These are phyloP conservation scores for Phytophthora vignae DNA, from an alignment of 352 stramenopile genomes.

Conservation along the genomic window DNA sequence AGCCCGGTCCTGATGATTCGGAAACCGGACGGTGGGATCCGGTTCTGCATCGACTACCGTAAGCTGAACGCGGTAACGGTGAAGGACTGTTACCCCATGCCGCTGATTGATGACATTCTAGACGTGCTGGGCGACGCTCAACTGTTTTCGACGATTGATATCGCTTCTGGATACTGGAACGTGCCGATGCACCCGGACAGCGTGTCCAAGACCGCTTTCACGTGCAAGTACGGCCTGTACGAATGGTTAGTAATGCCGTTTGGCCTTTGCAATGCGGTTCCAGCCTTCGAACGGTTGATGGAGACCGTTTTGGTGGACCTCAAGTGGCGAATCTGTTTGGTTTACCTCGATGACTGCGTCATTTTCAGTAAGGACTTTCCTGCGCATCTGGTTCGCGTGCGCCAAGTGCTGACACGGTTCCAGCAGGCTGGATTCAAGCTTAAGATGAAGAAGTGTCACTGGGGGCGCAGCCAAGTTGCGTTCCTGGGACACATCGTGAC, in stretches of 20 bases:
- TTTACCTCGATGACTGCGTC: slow-evolving; percentile 1
- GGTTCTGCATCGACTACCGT: slow-evolving; percentile 28
- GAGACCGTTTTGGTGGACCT: no score
- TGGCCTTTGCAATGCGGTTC: no score
- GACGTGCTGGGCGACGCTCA: slow-evolving; percentile 6
- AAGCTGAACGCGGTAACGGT: slow-evolving; percentile 18
- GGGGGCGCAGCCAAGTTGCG: no score
- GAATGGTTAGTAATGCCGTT: no score
- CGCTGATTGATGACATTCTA: slow-evolving; percentile 23
- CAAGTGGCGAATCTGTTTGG: no score
- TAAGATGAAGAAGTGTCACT: slow-evolving; percentile 17
- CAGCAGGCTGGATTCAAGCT: background rate
- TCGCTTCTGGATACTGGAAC: slow-evolving; percentile 6
- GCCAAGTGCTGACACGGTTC: slow-evolving; percentile 8
- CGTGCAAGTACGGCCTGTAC: no score
- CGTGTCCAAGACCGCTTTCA: background rate
- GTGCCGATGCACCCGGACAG: background rate
- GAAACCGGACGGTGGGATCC: slow-evolving; percentile 4
- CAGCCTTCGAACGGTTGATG: no score
- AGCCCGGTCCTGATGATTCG: slow-evolving; percentile 10
- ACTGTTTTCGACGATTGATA: slow-evolving; percentile 15
- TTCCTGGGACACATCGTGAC: slow-evolving; percentile 10
- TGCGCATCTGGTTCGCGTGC: background rate
- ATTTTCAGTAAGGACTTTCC: slow-evolving; percentile 16
- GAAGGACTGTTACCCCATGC: slow-evolving; percentile 18